Evolutionary conservation across 345 rosid genomes (phyloP).

Genomic region (Kandelia obovata): DNA sequence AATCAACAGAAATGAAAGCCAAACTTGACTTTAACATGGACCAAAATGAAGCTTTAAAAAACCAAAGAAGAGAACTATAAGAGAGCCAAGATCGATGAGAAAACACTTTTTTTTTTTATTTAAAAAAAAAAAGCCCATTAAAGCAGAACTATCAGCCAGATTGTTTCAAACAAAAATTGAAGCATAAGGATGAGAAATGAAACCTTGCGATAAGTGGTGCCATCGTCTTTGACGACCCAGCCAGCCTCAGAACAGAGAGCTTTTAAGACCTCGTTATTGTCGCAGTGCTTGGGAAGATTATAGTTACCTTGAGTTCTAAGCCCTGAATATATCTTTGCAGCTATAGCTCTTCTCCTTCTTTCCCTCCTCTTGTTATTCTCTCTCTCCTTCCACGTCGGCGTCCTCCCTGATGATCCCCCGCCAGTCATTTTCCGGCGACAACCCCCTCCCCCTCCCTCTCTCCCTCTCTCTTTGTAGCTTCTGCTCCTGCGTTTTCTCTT

Average conservation of each 20-base stretch:
- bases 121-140: background rate
- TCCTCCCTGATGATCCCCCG: conserved; percentile 32
- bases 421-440: conserved; percentile 25
- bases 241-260: conserved; percentile 37
- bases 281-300: conserved; percentile 34
- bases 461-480: no score
- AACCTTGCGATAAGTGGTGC: conserved; percentile 37
- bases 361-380: conserved; percentile 36
- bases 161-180: background rate
- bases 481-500: background rate
- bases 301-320: conserved; percentile 32
- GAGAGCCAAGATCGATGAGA: background rate
- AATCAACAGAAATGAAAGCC: background rate
- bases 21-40: background rate
- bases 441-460: conserved; percentile 1
- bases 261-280: conserved; percentile 35
- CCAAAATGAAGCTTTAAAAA: background rate
- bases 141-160: conserved; percentile 13
- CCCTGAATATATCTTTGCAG: conserved; percentile 31
- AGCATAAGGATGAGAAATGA: background rate
- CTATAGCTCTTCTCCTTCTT: conserved; percentile 35
- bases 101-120: no score
- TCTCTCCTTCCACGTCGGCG: conserved; percentile 33
- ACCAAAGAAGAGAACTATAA: background rate
- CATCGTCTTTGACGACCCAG: conserved; percentile 34